These are phyloP conservation scores for Picochlorum sp. DNA, from an alignment of 139 green algal genomes.

Conservation along the genomic window DNA sequence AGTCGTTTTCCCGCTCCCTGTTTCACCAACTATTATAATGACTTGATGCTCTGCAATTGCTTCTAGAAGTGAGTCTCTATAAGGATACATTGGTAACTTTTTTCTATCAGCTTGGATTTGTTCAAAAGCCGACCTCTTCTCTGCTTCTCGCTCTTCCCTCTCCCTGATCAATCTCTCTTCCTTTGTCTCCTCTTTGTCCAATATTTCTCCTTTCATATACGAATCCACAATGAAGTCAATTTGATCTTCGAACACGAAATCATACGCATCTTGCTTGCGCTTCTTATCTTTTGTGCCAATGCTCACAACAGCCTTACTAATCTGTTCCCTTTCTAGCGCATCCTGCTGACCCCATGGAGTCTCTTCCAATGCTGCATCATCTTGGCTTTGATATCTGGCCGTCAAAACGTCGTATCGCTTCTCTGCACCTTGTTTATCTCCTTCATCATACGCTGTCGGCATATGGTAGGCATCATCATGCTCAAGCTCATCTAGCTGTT, in stretches of 20 bases:
- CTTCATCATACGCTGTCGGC: constrained; percentile 72
- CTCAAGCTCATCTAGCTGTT: constrained; percentile 64
- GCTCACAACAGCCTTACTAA: constrained; percentile 48
- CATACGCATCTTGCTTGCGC: constrained; percentile 44
- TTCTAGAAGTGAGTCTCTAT: constrained; percentile 58
- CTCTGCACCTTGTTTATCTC: constrained; percentile 15
- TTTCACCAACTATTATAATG: constrained; percentile 95
- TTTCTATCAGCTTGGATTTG: constrained; percentile 62
- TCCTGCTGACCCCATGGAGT: constrained; percentile 79
- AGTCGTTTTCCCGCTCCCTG: constrained; percentile 87
- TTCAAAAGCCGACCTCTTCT: constrained; percentile 52
- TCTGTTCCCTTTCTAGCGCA: constrained; percentile 85
- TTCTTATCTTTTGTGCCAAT: constrained; percentile 42
- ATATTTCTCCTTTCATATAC: constrained; percentile 42
- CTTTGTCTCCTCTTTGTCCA: constrained; percentile 31
- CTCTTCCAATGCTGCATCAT: constrained; percentile 14
- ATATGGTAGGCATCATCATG: constrained; percentile 77
- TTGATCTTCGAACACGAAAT: constrained; percentile 90
- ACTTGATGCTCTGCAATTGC: constrained; percentile 84
- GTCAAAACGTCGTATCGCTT: constrained; percentile 58
- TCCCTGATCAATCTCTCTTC: constrained; percentile 44
- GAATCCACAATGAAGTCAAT: constrained; percentile 88
- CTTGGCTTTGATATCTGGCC: constrained; percentile 45
- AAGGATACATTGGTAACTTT: constrained; percentile 82
- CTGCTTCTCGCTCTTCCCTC: constrained; percentile 29